These are phyloP conservation scores for Metschnikowia amazonensis DNA, from an alignment of 805 yeast genomes.

Conservation along the genomic window DNA sequence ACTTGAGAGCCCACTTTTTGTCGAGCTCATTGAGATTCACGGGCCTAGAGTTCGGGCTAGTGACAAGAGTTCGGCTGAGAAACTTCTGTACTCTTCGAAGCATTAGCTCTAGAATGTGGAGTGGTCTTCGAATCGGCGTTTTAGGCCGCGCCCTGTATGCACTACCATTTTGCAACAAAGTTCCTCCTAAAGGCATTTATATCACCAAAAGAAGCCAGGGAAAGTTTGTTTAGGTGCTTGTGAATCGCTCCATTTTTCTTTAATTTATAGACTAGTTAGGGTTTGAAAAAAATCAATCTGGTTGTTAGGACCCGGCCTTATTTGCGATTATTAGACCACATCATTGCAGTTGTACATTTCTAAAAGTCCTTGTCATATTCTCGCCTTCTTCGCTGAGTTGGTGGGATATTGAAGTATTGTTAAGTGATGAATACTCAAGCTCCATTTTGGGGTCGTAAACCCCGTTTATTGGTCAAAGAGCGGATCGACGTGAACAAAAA, in stretches of 20 bases:
- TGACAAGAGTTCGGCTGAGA: neutral
- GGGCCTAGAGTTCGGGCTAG: neutral
- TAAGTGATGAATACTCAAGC: neutral
- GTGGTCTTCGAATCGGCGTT: neutral
- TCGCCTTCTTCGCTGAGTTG: neutral
- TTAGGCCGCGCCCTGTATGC: conserved; percentile 1
- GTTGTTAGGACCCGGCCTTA: neutral
- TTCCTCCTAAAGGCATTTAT: neutral
- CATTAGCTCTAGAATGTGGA: neutral
- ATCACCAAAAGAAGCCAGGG: neutral
- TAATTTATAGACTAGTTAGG: too few relatives aligned
- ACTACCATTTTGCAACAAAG: neutral
- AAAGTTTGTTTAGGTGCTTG: neutral
- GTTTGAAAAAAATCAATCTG: too few relatives aligned
- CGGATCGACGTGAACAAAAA: conserved; percentile 53
- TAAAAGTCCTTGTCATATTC: neutral
- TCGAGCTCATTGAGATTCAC: conserved; percentile 34
- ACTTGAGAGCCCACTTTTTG: conserved; percentile 49
- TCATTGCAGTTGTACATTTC: neutral
- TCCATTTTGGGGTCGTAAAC: neutral
- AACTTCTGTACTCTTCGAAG: neutral
- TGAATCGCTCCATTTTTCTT: neutral
- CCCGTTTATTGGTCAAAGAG: conserved; percentile 29
- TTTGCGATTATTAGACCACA: neutral
- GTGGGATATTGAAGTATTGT: too few relatives aligned